These are phyloP conservation scores for Alternaria dauci DNA, from an alignment of 2,329 filamentous ascomycete species.

Conservation along the genomic window DNA sequence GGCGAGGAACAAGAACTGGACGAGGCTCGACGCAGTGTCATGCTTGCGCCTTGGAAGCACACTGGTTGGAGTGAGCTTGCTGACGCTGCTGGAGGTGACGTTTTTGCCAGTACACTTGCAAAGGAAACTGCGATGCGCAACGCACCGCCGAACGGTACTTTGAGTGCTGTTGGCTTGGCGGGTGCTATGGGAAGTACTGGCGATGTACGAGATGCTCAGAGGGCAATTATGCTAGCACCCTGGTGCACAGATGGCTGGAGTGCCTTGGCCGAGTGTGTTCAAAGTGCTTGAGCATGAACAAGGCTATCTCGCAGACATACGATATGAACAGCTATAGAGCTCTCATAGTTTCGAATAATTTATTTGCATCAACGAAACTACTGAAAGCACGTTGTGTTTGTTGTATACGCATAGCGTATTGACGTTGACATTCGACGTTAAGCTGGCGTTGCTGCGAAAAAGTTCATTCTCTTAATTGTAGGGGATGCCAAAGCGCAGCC, in stretches of 20 bases:
- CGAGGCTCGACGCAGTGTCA: constrained; percentile 77
- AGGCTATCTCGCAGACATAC: not conserved
- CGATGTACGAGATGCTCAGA: constrained; percentile 75
- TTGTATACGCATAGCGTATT: not conserved
- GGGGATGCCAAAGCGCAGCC: too few relatives aligned
- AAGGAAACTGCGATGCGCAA: constrained; percentile 78
- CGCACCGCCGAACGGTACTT: constrained; percentile 74
- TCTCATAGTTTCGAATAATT: not conserved
- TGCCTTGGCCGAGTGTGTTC: constrained; percentile 29
- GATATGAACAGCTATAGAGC: not conserved
- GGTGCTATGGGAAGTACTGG: constrained; percentile 78
- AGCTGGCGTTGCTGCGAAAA: too few relatives aligned
- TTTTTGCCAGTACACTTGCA: constrained; percentile 76
- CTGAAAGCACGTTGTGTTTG: not conserved
- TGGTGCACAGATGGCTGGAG: constrained; percentile 76
- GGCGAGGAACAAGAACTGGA: constrained; percentile 61
- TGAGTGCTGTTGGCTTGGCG: constrained; percentile 75
- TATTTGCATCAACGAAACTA: not conserved
- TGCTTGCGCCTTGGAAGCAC: constrained; percentile 81
- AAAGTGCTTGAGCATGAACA: not conserved
- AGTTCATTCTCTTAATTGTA: too few relatives aligned
- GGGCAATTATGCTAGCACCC: constrained; percentile 79
- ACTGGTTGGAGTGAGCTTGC: constrained; percentile 83
- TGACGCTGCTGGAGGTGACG: constrained; percentile 56
- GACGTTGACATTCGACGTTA: not conserved